Conservation (phyloP, 164 flowering plant genomes). For the Nelumbo lutea region DNA sequence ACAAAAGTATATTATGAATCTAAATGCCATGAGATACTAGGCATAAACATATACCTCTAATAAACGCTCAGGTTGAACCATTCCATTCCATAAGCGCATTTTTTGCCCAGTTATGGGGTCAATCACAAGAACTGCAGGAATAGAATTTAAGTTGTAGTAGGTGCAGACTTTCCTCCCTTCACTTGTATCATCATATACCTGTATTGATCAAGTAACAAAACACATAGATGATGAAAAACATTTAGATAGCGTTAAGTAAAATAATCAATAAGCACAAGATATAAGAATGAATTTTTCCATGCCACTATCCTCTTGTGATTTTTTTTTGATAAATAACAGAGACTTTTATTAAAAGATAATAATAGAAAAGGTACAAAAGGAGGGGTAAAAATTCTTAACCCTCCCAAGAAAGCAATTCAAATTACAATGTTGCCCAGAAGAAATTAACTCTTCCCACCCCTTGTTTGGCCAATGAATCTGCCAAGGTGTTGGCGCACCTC, state of each 20-base stretch:
- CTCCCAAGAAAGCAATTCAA: no score
- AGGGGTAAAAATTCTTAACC: no score
- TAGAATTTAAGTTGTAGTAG: conserved; percentile 72
- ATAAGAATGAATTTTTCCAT: background rate
- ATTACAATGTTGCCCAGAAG: no score
- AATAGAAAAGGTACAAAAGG: no score
- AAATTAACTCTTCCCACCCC: no score
- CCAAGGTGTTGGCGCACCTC: no score
- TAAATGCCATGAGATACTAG: background rate
- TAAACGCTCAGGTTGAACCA: conserved; percentile 79
- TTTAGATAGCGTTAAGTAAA: background rate
- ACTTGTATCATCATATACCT: conserved; percentile 90
- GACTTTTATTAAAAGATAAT: no score
- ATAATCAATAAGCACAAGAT: background rate
- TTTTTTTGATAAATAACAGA: no score
- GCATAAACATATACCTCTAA: conserved; percentile 61
- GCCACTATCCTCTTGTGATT: background rate
- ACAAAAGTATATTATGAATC: background rate
- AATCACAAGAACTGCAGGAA: conserved; percentile 78
- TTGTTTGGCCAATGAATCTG: no score
- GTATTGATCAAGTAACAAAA: conserved; percentile 1
- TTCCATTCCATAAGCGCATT: conserved; percentile 87
- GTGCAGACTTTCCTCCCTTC: conserved; percentile 95
- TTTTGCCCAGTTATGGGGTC: conserved; percentile 97
- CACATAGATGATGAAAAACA: background rate